A percentile compares a stretch with the other conserved stretches of the same genome.
Evolutionary conservation across 352 stramenopile species (phyloP).

Genomic region (Globisporangium viniferum): DNA sequence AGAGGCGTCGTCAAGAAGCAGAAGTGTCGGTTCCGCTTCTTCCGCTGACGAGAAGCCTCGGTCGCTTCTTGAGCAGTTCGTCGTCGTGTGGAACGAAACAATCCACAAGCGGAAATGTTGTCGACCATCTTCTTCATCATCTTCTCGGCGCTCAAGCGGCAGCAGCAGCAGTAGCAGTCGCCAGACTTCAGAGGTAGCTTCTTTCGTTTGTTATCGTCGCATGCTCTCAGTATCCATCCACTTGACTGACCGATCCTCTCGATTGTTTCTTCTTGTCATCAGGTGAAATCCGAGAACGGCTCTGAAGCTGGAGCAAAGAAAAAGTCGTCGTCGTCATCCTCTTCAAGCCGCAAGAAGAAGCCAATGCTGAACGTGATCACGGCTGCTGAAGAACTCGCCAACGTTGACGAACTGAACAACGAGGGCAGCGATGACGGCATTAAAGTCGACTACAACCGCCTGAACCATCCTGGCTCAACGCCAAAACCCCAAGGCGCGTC

Average conservation of each 20-base stretch:
- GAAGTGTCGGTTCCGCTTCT: conserved; percentile 4
- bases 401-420: conserved; percentile 7
- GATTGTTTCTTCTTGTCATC: neutral
- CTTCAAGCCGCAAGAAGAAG: conserved; percentile 25
- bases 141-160: conserved; percentile 10
- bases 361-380: conserved; percentile 44
- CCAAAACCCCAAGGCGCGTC: conserved; percentile 28
- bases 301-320: conserved; percentile 5
- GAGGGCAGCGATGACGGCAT: conserved; percentile 7
- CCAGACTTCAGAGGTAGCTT: conserved; percentile 7
- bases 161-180: conserved; percentile 9
- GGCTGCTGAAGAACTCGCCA: conserved; percentile 11
- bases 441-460: conserved; percentile 41
- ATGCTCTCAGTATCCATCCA: neutral
- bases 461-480: conserved; percentile 62
- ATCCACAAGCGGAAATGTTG: conserved; percentile 15
- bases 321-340: conserved; percentile 6
- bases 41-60: conserved; percentile 3
- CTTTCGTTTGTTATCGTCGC: neutral
- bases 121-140: conserved; percentile 1
- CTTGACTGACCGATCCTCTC: neutral
- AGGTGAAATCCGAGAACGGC: neutral
- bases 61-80: conserved; percentile 17
- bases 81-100: conserved; percentile 13
- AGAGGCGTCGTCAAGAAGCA: conserved; percentile 15